Conservation (phyloP, 768 basidiomycete genomes). For the Lepiota subincarnata region DNA sequence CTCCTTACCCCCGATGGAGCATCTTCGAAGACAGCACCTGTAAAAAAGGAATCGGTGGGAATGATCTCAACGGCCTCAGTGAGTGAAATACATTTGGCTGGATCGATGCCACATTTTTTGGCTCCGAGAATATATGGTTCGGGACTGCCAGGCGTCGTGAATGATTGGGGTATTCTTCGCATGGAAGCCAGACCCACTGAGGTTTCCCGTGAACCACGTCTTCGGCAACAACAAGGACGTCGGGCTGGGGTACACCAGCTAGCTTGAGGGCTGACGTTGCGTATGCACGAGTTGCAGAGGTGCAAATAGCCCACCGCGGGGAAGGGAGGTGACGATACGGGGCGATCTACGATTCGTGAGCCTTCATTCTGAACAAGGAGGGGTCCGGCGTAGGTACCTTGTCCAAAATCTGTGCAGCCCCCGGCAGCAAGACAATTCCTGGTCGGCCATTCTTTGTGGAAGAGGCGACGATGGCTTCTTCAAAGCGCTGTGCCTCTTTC, state of each 20-base stretch:
- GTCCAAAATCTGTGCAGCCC: constrained; percentile 55
- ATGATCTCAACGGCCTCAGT: not conserved
- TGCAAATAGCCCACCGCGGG: constrained; percentile 84
- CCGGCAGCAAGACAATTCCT: constrained; percentile 72
- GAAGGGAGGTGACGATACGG: constrained; percentile 38
- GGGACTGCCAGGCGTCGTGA: constrained; percentile 33
- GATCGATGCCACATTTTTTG: constrained; percentile 57
- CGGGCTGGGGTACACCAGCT: constrained; percentile 64
- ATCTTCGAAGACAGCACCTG: constrained; percentile 88
- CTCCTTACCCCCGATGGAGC: constrained; percentile 82
- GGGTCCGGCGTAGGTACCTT: constrained; percentile 34
- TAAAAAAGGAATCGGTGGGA: not conserved
- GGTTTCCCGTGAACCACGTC: constrained; percentile 85
- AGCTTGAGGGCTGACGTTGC: constrained; percentile 66
- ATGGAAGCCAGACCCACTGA: constrained; percentile 16
- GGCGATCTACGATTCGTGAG: constrained; percentile 28
- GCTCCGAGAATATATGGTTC: constrained; percentile 92
- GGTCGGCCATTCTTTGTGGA: constrained; percentile 48
- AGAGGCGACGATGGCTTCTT: constrained; percentile 68
- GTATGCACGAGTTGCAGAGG: constrained; percentile 76
- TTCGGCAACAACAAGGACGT: constrained; percentile 78
- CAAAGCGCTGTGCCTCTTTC: constrained; percentile 76
- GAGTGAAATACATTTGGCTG: constrained; percentile 50
- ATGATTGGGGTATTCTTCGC: not conserved
- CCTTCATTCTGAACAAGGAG: constrained; percentile 1